These are phyloP conservation scores for Pyrenophora teres DNA, from an alignment of 2,329 filamentous ascomycete species.

Conservation along the genomic window DNA sequence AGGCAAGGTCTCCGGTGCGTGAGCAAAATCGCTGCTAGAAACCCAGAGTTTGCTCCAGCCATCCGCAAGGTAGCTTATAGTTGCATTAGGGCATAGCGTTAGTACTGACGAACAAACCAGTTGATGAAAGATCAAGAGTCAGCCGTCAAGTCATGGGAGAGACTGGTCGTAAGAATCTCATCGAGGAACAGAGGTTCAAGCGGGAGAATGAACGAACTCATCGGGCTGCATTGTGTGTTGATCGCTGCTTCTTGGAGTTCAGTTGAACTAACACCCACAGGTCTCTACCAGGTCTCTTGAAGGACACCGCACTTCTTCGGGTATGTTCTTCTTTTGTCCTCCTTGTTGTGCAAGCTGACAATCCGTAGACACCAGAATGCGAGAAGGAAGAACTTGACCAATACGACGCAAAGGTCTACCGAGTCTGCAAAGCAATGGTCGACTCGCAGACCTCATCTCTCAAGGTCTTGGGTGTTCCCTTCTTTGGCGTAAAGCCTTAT, in stretches of 20 bases:
- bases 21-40: slow-evolving; percentile 53
- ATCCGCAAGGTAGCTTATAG: slow-evolving; percentile 47
- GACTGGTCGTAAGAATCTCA: slow-evolving; percentile 56
- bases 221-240: slow-evolving; percentile 60
- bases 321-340: slow-evolving; percentile 11
- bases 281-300: slow-evolving; percentile 36
- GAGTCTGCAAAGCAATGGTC: slow-evolving; percentile 63
- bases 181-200: slow-evolving; percentile 58
- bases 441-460: slow-evolving; percentile 61
- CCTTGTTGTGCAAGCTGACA: background rate
- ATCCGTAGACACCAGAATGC: slow-evolving; percentile 51
- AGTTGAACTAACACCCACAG: slow-evolving; percentile 17
- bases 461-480: slow-evolving; percentile 54
- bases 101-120: slow-evolving; percentile 37
- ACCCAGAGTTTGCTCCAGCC: slow-evolving; percentile 47
- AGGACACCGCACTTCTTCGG: slow-evolving; percentile 27
- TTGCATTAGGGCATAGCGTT: background rate
- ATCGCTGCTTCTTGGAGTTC: background rate
- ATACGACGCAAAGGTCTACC: slow-evolving; percentile 68
- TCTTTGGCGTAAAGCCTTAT: slow-evolving; percentile 37
- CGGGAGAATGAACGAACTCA: slow-evolving; percentile 59
- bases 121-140: slow-evolving; percentile 67
- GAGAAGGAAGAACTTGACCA: slow-evolving; percentile 60
- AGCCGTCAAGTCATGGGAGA: slow-evolving; percentile 68
- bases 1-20: slow-evolving; percentile 53